A percentile compares a stretch with the other conserved stretches of the same genome.
Evolutionary conservation across 2,329 filamentous ascomycete genomes (phyloP).

Genomic region (Paracorniculantispora psalliotae): DNA sequence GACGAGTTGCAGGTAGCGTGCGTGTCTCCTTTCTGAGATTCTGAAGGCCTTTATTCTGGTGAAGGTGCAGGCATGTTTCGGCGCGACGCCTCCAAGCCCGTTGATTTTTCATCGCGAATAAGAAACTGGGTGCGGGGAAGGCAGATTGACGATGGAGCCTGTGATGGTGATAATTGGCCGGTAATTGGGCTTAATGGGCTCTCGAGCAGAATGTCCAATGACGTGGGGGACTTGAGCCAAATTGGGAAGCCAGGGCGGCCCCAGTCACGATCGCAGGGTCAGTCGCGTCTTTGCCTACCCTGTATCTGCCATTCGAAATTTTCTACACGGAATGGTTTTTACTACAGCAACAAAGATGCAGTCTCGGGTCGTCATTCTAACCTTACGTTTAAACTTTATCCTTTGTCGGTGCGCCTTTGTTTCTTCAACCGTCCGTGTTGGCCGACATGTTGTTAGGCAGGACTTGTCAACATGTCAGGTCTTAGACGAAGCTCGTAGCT

Average conservation of each 20-base stretch:
- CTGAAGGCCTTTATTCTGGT: background rate
- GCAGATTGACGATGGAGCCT: constrained; percentile 4
- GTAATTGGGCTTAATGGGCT: background rate
- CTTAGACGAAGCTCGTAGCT: too few relatives aligned
- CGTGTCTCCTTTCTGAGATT: background rate
- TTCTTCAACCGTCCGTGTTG: too few relatives aligned
- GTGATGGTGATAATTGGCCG: constrained; percentile 6
- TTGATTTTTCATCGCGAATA: background rate
- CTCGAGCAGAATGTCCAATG: constrained; percentile 6
- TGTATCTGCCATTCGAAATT: background rate
- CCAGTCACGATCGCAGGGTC: background rate
- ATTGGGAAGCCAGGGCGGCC: constrained; percentile 7
- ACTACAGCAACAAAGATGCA: too few relatives aligned
- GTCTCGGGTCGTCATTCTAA: too few relatives aligned
- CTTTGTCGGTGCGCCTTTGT: too few relatives aligned
- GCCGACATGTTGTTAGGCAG: too few relatives aligned
- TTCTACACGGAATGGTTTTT: background rate
- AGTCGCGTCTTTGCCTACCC: background rate
- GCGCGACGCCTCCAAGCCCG: background rate
- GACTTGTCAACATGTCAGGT: too few relatives aligned
- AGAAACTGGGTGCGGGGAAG: constrained; percentile 1
- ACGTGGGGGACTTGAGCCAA: background rate
- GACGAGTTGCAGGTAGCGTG: background rate
- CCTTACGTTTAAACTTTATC: too few relatives aligned
- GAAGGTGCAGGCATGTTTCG: background rate